phyloP scores from a whole-genome alignment of 129 eudicot genomes.

The Oenanthe sinensis region DNA sequence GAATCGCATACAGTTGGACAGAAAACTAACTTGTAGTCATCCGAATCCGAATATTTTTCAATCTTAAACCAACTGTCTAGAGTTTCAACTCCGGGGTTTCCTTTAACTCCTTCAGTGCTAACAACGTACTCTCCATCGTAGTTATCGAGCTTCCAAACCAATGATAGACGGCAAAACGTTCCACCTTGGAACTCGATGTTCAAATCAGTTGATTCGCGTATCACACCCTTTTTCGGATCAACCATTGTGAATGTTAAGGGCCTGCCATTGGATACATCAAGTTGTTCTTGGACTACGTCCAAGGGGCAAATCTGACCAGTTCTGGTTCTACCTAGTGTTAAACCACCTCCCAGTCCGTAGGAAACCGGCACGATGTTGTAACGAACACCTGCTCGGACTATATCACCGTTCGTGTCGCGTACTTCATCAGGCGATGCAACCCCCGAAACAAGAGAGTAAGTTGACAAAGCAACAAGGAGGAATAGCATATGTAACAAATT shows the following conservation, averaged over 20 bases:
- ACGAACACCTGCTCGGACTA: slow-evolving; percentile 23
- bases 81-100: slow-evolving; percentile 43
- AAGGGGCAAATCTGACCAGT: slow-evolving; percentile 38
- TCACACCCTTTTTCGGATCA: slow-evolving; percentile 33
- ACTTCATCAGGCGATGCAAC: slow-evolving; percentile 28
- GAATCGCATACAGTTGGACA: slow-evolving; percentile 35
- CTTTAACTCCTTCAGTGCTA: slow-evolving; percentile 29
- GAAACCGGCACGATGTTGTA: slow-evolving; percentile 51
- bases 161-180: slow-evolving; percentile 30
- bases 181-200: slow-evolving; percentile 33
- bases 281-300: slow-evolving; percentile 36
- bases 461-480: slow-evolving; percentile 17
- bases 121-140: slow-evolving; percentile 26
- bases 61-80: slow-evolving; percentile 49
- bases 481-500: slow-evolving; percentile 16
- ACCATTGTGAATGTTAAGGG: slow-evolving; percentile 38
- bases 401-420: slow-evolving; percentile 41
- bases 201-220: slow-evolving; percentile 44
- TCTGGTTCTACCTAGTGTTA: slow-evolving; percentile 26
- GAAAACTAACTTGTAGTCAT: slow-evolving; percentile 23
- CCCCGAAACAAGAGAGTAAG: slow-evolving; percentile 19
- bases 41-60: slow-evolving; percentile 12
- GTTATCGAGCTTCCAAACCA: slow-evolving; percentile 37
- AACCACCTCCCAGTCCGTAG: slow-evolving; percentile 61
- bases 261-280: slow-evolving; percentile 21